Base-by-base conservation (phyloP, 148 eudicot genomes). In the Cornus suecica region DNA sequence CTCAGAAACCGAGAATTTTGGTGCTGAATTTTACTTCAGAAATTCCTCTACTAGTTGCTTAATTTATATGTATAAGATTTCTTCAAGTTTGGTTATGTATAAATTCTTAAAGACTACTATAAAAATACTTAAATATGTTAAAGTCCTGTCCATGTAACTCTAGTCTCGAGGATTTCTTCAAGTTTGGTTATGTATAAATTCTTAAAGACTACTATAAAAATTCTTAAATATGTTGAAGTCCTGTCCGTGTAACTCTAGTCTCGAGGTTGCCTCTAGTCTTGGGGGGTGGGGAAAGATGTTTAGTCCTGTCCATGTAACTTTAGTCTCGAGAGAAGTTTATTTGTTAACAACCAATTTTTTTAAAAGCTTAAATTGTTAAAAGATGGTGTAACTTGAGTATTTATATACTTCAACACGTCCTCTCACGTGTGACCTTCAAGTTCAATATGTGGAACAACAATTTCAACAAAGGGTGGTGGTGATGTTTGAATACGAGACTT, bases 1-100 rank as follows among this genome's bases (percentile, higher is more conserved):
- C 63, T 92, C 54, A 87, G 80, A 74, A 71, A 83, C 77, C 85
- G 87, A 28, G 98, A 96, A 78, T 85, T 88, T 74, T 96, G 98
- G 99, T 66, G 74, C 76, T 79, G 75, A 79, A 0, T 28, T 65
- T 69, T 74, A 4, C 52, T 11, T 25, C 66, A 25, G 16, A 25
- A 27, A 42, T 25, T 48, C 8, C 26, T 10, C 4, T 14, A 11
- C 4, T 69, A 2, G 16, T n/a, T 69, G 51, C 10, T 25, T 29
- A 16, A 5, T 4, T 30, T 66, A 22, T 66, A 18, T 66, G 42
- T 32, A 66, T 18, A 4, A 66, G 45, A 16, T 30, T 30, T 65
- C 10, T 20, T 66, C 69, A 29, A 8, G 42, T 20, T 66, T 29
- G 9, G 42, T 37, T 37, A 30, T 29, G 69, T 8, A 29, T 66